Evolutionary conservation across 1,284 basidiomycete species (phyloP).

Genomic region (Tetrapyrgos nigripes): DNA sequence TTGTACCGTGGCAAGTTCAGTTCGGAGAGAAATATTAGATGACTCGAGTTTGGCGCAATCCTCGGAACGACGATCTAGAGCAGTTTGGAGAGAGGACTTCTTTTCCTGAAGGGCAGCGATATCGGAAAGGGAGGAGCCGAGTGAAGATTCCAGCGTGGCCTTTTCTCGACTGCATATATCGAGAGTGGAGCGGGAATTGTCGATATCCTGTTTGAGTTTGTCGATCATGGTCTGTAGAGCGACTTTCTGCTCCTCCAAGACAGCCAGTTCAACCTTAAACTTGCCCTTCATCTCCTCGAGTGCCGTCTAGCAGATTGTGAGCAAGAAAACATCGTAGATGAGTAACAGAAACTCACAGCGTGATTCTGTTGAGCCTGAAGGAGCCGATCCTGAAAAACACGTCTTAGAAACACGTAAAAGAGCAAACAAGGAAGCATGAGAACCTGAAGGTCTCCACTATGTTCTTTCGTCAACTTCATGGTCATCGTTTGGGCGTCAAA

Average conservation of each 20-base stretch:
- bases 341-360: constrained; percentile 15
- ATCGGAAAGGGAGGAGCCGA: not conserved
- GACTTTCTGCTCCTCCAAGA: constrained; percentile 17
- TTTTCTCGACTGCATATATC: not conserved
- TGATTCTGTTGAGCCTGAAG: constrained; percentile 27
- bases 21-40: not conserved
- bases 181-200: not conserved
- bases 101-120: constrained; percentile 7
- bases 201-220: constrained; percentile 1
- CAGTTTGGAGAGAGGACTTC: constrained; percentile 2
- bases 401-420: constrained; percentile 6
- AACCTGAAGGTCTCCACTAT: constrained; percentile 61
- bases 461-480: constrained; percentile 57
- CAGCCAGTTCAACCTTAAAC: constrained; percentile 25
- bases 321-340: not conserved
- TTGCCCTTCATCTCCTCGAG: constrained; percentile 30
- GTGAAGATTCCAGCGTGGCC: not conserved
- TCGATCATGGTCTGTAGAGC: constrained; percentile 10
- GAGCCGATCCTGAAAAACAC: constrained; percentile 29
- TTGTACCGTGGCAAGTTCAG: not conserved
- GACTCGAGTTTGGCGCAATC: not conserved
- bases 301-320: constrained; percentile 22
- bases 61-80: constrained; percentile 5
- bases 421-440: constrained; percentile 5
- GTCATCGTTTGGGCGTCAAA: constrained; percentile 62